A percentile compares a stretch with the other conserved stretches of the same genome.
phyloP scores from a whole-genome alignment of 441 rosid species.

The Populus tomentosa region DNA sequence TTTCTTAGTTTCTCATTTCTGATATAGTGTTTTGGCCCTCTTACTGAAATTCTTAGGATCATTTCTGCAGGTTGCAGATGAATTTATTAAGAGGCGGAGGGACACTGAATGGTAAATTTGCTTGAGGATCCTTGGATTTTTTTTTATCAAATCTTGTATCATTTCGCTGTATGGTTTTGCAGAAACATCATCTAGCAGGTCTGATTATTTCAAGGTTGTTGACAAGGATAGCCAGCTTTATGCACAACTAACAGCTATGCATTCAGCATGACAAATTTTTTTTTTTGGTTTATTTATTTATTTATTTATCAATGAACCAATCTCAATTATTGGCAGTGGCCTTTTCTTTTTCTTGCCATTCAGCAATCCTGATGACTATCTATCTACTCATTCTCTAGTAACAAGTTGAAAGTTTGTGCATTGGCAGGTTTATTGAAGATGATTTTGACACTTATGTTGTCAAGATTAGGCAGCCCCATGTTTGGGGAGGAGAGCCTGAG shows the following conservation, averaged over 20 bases:
- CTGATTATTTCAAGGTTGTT: not conserved
- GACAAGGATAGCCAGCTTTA: not conserved
- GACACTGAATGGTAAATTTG: conserved; percentile 62
- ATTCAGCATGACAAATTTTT: not conserved
- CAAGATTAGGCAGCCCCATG: conserved; percentile 61
- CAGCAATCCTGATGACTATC: not conserved
- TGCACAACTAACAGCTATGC: not conserved
- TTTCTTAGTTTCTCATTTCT: not conserved
- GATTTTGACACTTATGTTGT: conserved; percentile 55
- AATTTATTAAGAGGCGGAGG: conserved; percentile 57
- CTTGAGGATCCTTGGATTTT: conserved; percentile 5
- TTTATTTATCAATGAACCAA: not conserved
- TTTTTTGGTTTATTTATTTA: not conserved
- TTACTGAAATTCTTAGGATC: conserved; percentile 8
- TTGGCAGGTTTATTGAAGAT: conserved; percentile 58
- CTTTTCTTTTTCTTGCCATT: not conserved
- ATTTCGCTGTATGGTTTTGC: not conserved
- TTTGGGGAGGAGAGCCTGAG: conserved; percentile 85
- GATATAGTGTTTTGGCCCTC: not conserved
- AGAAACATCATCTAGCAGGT: not conserved
- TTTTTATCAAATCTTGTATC: not conserved
- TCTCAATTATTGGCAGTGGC: not conserved
- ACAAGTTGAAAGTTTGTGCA: conserved; percentile 5
- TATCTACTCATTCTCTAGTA: not conserved
- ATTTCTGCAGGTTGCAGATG: conserved; percentile 58